A percentile compares a stretch with the other conserved stretches of the same genome.
phyloP scores from a whole-genome alignment of 371 early-diverging fungal species.

The Saksenaea oblongispora region DNA sequence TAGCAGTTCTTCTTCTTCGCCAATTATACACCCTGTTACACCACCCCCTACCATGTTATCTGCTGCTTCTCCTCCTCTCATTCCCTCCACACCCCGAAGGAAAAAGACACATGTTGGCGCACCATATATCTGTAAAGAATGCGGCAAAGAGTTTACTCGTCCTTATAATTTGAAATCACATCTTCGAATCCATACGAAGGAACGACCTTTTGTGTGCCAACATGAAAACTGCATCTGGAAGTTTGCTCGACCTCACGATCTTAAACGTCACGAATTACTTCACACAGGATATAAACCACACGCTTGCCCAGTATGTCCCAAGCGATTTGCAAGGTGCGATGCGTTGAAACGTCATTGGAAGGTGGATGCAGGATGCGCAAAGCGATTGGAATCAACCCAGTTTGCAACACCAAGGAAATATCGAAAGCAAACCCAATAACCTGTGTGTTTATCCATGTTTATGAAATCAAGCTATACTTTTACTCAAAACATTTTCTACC shows the following conservation, averaged over 20 bases:
- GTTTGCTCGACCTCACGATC: constrained; percentile 81
- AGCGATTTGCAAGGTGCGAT: constrained; percentile 74
- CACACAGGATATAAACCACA: constrained; percentile 65
- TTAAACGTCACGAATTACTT: constrained; percentile 70
- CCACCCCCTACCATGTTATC: neutral
- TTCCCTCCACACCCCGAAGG: neutral
- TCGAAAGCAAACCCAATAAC: neutral
- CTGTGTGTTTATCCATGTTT: neutral
- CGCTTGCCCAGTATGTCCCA: constrained; percentile 59
- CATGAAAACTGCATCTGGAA: constrained; percentile 50
- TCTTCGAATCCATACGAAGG: constrained; percentile 69
- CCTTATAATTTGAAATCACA: constrained; percentile 79
- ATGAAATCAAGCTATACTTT: neutral
- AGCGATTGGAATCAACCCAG: neutral
- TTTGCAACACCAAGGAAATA: neutral
- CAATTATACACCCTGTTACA: neutral
- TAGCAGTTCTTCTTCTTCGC: neutral
- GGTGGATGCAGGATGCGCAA: constrained; percentile 32
- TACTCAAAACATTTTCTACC: neutral
- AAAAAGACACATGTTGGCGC: neutral
- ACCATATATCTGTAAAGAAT: constrained; percentile 28
- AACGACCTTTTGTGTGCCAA: constrained; percentile 64
- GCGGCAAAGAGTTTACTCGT: constrained; percentile 69
- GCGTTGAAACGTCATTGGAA: constrained; percentile 65
- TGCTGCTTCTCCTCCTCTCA: neutral